Evolutionary conservation across 139 green algal genomes (phyloP), one percentile per base, ranked within the genome.

Genomic region (Coccomyxa sp.): DNA sequence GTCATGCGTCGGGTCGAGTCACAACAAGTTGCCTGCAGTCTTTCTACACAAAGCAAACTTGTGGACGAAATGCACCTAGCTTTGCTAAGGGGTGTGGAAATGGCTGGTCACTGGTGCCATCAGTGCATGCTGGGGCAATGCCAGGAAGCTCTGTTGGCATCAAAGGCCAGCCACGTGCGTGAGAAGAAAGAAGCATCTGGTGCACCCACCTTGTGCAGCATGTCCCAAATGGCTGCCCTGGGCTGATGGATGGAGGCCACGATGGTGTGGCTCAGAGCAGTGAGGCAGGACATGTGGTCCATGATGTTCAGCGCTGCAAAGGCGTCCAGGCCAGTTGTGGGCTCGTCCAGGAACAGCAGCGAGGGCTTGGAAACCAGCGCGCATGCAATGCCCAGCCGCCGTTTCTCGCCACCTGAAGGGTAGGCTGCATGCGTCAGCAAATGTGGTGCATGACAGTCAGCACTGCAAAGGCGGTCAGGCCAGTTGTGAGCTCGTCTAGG

Each of bases 361-460:
- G 73, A 78, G 22, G 91, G 88, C 82, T 91, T 91, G 55, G 87
- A 78, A 33, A 90, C 39, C 70, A 91, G 83, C 69, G 89, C 84
- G 55, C 86, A 76, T 27, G 86, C 81, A 50, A 91, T 86, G 34
- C 84, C 91, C 33, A 91, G 79, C 0, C 86, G 82, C 77, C 86
- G 79, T 82, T 90, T 82, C 83, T 90, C 84, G 24, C 87, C 82
- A 33, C 36, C 64, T 36, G n/a, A n/a, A n/a, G n/a, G n/a, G n/a
- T n/a, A n/a, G n/a, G n/a, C n/a, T n/a, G n/a, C n/a, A n/a, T 68
- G 39, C 73, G 70, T 6, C 68, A n/a, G 4, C 58, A 55, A 54
- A 89, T 76, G 27, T 58, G 68, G 0, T 77, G 41, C 82, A 89
- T 87, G 22, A 89, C 58, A 36, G 68, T 58, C 31, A 77, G 50